Percentiles rank a stretch among this genome's conserved stretches.
Evolutionary conservation across 1,284 basidiomycete genomes (phyloP).

Genomic region (Ustanciosporium gigantosporum): DNA sequence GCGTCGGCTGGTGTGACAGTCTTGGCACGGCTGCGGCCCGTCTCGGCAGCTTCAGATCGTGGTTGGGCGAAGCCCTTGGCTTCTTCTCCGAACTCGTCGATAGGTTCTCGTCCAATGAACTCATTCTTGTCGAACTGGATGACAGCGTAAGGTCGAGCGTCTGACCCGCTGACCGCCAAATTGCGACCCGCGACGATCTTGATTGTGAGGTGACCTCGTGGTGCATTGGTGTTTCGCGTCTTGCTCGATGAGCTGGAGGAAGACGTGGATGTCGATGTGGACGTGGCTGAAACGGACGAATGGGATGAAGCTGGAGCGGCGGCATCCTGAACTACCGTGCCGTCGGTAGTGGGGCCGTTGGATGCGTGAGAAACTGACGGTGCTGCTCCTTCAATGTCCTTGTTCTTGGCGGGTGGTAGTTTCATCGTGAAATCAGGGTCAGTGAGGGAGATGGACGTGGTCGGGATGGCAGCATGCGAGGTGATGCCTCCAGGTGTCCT

Average conservation of each 20-base stretch:
- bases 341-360: not conserved
- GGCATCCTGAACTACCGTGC: too few relatives aligned
- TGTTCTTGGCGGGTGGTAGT: constrained; percentile 50
- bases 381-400: constrained; percentile 3
- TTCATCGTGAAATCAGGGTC: constrained; percentile 59
- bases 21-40: constrained; percentile 64
- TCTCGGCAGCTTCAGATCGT: constrained; percentile 68
- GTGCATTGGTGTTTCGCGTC: constrained; percentile 54
- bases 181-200: constrained; percentile 90
- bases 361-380: not conserved
- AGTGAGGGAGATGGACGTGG: constrained; percentile 45
- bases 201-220: constrained; percentile 83
- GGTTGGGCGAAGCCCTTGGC: constrained; percentile 76
- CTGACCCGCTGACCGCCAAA: constrained; percentile 65
- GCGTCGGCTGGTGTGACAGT: constrained; percentile 43
- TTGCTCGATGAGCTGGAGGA: constrained; percentile 3
- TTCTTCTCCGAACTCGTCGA: constrained; percentile 79
- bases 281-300: constrained; percentile 1
- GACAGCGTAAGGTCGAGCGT: constrained; percentile 87
- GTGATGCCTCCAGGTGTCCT: constrained; percentile 51
- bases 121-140: constrained; percentile 99
- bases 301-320: constrained; percentile 2
- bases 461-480: constrained; percentile 47
- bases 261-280: constrained; percentile 1
- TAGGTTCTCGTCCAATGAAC: constrained; percentile 90